Conservation (phyloP, 1,284 basidiomycete genomes). For the Fomitopsis palustris region DNA sequence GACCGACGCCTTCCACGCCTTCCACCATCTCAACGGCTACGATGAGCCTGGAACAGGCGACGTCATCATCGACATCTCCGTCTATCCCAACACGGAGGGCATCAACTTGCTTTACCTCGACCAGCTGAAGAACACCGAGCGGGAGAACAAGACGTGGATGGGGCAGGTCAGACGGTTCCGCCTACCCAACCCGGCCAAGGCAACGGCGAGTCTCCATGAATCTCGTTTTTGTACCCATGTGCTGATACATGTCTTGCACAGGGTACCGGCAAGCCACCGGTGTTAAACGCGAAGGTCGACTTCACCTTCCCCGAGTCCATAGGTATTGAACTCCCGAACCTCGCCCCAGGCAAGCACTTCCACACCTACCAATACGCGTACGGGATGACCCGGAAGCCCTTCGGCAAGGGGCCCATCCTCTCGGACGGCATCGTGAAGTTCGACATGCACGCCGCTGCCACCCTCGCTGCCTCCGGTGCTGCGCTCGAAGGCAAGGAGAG, state of each 20-base stretch:
- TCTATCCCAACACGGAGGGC: conserved; percentile 29
- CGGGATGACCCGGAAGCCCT: not conserved
- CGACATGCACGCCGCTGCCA: conserved; percentile 22
- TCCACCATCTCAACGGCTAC: conserved; percentile 36
- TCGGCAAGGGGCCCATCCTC: not conserved
- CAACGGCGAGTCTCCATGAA: not conserved
- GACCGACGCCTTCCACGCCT: conserved; percentile 35
- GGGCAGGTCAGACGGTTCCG: conserved; percentile 20
- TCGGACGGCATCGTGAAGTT: conserved; percentile 22
- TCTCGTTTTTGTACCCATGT: not conserved
- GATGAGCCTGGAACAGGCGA: conserved; percentile 31
- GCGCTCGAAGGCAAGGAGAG: not conserved
- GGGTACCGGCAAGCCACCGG: not conserved
- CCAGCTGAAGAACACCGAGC: conserved; percentile 15
- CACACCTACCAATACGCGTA: not conserved
- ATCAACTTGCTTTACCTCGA: conserved; percentile 28
- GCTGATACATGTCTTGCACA: not conserved
- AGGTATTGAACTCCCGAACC: not conserved
- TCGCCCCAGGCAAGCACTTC: not conserved
- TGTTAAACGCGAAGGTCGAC: conserved; percentile 8
- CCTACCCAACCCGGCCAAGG: conserved; percentile 7
- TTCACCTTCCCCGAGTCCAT: not conserved
- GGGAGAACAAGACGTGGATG: conserved; percentile 5
- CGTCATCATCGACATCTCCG: conserved; percentile 33
- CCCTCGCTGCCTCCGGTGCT: not conserved